phyloP scores from a whole-genome alignment of 2,329 filamentous ascomycete species.

The Onygena corvina region DNA sequence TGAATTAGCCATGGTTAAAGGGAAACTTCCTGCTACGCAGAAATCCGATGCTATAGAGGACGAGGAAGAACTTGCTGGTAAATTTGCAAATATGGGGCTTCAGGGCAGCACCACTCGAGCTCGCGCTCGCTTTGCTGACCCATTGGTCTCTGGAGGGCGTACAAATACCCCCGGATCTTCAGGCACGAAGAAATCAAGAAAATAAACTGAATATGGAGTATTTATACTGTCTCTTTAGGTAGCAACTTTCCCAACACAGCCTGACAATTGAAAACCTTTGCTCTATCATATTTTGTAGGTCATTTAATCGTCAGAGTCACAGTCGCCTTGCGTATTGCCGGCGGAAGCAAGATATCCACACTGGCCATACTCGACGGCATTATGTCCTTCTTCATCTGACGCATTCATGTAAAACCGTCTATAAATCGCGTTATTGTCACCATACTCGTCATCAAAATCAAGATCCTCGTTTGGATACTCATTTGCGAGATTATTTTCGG shows the following conservation, averaged over 20 bases:
- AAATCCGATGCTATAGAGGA: too few relatives aligned
- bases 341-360: slow-evolving; percentile 17
- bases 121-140: not conserved
- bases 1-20: not conserved
- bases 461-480: slow-evolving; percentile 42
- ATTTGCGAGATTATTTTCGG: slow-evolving; percentile 40
- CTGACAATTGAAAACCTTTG: too few relatives aligned
- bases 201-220: too few relatives aligned
- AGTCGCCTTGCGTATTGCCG: slow-evolving; percentile 24
- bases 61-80: not conserved
- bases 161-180: not conserved
- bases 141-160: not conserved
- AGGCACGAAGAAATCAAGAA: not conserved
- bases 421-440: slow-evolving; percentile 29
- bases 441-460: slow-evolving; percentile 37
- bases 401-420: slow-evolving; percentile 30
- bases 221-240: too few relatives aligned
- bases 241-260: too few relatives aligned
- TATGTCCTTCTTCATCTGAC: slow-evolving; percentile 37
- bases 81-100: not conserved
- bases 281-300: too few relatives aligned
- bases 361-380: slow-evolving; percentile 25
- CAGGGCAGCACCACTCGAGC: not conserved
- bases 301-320: slow-evolving; percentile 7
- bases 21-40: not conserved